Evolutionary conservation across 441 rosid genomes (phyloP).

Genomic region (Eutrema salsugineum): DNA sequence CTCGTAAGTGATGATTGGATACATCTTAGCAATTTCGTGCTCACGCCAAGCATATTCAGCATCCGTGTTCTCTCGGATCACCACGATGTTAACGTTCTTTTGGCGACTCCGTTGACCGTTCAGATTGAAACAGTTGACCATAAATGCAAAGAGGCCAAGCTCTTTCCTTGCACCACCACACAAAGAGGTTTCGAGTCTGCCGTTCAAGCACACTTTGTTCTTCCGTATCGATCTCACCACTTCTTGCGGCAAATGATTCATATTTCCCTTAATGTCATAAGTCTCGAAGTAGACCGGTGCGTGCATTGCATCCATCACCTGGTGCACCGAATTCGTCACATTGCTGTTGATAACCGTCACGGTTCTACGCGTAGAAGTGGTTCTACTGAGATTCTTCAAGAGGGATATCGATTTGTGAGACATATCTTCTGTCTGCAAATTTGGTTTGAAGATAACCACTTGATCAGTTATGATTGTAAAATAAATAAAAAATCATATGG

Average conservation of each 20-base stretch:
- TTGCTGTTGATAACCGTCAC: conserved; percentile 71
- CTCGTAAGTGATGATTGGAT: conserved; percentile 61
- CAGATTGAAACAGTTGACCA: conserved; percentile 64
- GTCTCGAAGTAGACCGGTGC: conserved; percentile 75
- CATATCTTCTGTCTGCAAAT: conserved; percentile 1
- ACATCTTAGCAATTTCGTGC: conserved; percentile 64
- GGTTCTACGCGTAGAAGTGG: too few species aligned
- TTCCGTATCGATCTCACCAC: conserved; percentile 64
- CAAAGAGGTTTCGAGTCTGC: conserved; percentile 53
- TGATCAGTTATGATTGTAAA: not conserved
- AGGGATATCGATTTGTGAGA: conserved; percentile 13
- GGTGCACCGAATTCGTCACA: conserved; percentile 66
- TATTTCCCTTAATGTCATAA: conserved; percentile 65
- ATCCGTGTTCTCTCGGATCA: conserved; percentile 77
- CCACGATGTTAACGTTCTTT: conserved; percentile 72
- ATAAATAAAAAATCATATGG: not conserved
- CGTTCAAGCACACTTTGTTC: conserved; percentile 81
- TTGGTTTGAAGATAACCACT: not conserved
- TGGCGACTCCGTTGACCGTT: conserved; percentile 44
- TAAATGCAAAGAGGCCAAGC: conserved; percentile 71
- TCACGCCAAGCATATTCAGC: conserved; percentile 66
- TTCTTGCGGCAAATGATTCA: conserved; percentile 63
- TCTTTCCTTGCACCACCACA: conserved; percentile 73
- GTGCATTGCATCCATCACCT: conserved; percentile 84
- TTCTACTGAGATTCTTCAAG: conserved; percentile 9